Conservation (phyloP, 257 asterid species). For the Lantana camara region DNA sequence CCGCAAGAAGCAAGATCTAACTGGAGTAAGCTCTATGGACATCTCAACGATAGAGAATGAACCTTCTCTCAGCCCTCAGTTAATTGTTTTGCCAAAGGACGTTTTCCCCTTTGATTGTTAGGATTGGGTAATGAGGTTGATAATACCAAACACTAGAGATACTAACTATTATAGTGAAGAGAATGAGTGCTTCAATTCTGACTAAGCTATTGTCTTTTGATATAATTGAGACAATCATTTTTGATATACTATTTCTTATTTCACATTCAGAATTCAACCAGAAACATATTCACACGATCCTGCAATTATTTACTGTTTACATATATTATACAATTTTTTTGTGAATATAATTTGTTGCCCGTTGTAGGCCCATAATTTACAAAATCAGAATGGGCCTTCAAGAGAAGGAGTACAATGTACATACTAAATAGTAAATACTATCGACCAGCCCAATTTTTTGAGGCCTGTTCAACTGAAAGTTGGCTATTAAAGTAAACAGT, state of each 20-base stretch:
- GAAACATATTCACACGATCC: neutral
- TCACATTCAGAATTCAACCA: neutral
- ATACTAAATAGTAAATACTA: no score
- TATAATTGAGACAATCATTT: neutral
- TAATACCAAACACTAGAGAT: neutral
- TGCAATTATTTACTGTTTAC: neutral
- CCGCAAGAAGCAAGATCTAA: constrained; percentile 47
- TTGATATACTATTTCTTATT: neutral
- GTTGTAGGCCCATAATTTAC: no score
- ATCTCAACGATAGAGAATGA: constrained; percentile 40
- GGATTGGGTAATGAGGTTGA: no score
- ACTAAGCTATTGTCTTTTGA: neutral
- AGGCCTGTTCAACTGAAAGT: no score
- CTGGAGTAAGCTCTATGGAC: constrained; percentile 50
- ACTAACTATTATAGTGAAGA: neutral
- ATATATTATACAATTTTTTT: neutral
- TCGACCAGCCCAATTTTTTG: no score
- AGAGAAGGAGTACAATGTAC: no score
- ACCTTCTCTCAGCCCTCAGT: constrained; percentile 3
- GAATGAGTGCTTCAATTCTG: neutral
- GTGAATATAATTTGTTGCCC: no score
- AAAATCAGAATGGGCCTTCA: no score
- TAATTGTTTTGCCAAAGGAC: neutral
- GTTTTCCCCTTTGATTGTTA: neutral
- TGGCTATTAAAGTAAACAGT: no score